Conservation (phyloP, 495 filamentous ascomycete species). For the Letharia columbiana region DNA sequence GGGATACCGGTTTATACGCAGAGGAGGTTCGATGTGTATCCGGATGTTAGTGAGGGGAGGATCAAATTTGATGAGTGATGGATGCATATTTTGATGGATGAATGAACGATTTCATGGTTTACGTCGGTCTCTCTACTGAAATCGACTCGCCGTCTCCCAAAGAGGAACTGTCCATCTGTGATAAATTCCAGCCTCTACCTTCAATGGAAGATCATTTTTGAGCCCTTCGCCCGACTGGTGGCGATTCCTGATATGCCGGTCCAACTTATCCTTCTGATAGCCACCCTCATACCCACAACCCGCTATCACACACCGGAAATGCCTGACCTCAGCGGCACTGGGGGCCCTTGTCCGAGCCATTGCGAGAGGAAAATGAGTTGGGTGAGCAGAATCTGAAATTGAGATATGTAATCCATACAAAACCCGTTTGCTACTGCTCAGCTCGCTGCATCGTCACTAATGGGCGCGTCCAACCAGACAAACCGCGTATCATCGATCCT, state of each 20-base stretch:
- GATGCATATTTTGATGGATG: background rate
- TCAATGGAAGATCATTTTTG: background rate
- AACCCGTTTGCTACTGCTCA: background rate
- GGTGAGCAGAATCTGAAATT: background rate
- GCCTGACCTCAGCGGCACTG: too few species aligned
- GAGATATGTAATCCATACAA: background rate
- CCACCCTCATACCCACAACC: slow-evolving; percentile 1
- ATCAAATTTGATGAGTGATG: slow-evolving; percentile 25
- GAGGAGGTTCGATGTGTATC: slow-evolving; percentile 91
- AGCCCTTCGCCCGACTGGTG: background rate
- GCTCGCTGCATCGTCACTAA: background rate
- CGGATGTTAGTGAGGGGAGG: slow-evolving; percentile 60
- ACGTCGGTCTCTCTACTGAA: background rate
- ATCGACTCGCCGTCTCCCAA: background rate
- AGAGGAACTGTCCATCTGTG: background rate
- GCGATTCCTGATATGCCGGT: slow-evolving; percentile 4
- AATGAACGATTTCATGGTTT: background rate
- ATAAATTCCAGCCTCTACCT: background rate
- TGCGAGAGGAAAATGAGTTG: background rate
- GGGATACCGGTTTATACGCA: slow-evolving; percentile 79
- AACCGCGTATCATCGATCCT: background rate
- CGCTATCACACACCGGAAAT: background rate
- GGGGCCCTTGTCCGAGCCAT: too few species aligned
- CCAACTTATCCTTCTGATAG: slow-evolving; percentile 7
- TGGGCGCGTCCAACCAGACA: background rate